A percentile compares a stretch with the other conserved stretches of the same genome.
Evolutionary conservation across 768 basidiomycete genomes (phyloP).

Genomic region (Fibroporia radiculosa): DNA sequence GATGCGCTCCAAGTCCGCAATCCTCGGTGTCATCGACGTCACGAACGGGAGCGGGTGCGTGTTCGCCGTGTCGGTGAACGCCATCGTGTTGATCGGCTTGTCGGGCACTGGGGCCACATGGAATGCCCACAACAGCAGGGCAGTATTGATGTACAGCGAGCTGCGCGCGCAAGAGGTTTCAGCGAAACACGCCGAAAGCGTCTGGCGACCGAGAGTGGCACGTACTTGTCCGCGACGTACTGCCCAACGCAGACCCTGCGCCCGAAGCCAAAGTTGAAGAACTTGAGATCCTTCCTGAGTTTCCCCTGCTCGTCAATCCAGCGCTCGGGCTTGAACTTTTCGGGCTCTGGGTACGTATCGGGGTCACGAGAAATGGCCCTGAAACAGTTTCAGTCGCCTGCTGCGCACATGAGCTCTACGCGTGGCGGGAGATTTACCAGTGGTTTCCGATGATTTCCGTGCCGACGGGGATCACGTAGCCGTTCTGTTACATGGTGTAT

Average conservation of each 20-base stretch:
- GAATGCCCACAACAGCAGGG: constrained; percentile 62
- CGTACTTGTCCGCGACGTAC: constrained; percentile 38
- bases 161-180: constrained; percentile 15
- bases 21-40: constrained; percentile 46
- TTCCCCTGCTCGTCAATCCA: constrained; percentile 25
- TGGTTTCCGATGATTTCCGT: constrained; percentile 30
- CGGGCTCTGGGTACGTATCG: constrained; percentile 24
- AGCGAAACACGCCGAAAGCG: background rate
- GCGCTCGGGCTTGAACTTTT: constrained; percentile 24
- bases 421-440: constrained; percentile 22
- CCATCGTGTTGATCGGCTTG: constrained; percentile 50
- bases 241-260: constrained; percentile 58
- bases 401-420: background rate
- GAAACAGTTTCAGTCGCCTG: background rate
- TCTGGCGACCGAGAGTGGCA: background rate
- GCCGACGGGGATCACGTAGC: constrained; percentile 34
- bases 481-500: constrained; percentile 14
- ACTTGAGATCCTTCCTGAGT: constrained; percentile 21
- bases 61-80: constrained; percentile 58
- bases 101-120: constrained; percentile 41
- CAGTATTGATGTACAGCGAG: constrained; percentile 60
- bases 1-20: constrained; percentile 10
- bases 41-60: constrained; percentile 58
- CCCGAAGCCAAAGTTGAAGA: constrained; percentile 29
- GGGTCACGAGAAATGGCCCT: constrained; percentile 28